phyloP scores from a whole-genome alignment of 2,329 filamentous ascomycete genomes.

The Rutstroemia sp. region DNA sequence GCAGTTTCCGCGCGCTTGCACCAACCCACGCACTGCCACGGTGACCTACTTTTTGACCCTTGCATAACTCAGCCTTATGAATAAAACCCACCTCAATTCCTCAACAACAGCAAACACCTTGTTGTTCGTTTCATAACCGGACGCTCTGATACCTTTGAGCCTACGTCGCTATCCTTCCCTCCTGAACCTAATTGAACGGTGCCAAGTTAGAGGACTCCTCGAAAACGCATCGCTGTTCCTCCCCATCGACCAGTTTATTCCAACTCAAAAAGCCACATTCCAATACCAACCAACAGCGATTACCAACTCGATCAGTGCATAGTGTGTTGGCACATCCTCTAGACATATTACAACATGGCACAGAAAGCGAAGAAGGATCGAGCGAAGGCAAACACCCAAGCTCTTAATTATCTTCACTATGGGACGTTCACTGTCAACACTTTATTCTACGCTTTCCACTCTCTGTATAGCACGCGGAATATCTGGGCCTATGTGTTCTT shows the following conservation, averaged over 20 bases:
- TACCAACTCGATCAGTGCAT: not conserved
- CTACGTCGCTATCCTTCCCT: too few relatives aligned
- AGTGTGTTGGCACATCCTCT: not conserved
- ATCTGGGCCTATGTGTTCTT: slow-evolving; percentile 63
- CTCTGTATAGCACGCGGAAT: slow-evolving; percentile 54
- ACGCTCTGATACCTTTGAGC: too few relatives aligned
- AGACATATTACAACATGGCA: slow-evolving; percentile 21
- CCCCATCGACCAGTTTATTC: not conserved
- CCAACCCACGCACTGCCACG: too few relatives aligned
- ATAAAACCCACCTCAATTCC: not conserved
- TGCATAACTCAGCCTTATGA: slow-evolving; percentile 5
- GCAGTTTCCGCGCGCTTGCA: not conserved
- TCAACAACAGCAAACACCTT: not conserved
- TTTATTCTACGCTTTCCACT: slow-evolving; percentile 67
- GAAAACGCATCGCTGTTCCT: too few relatives aligned
- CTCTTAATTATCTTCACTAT: slow-evolving; percentile 76
- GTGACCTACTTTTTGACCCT: not conserved
- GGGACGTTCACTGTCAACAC: slow-evolving; percentile 65
- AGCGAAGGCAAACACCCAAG: slow-evolving; percentile 70
- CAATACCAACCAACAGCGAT: not conserved
- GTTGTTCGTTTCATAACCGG: too few relatives aligned
- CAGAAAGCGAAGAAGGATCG: slow-evolving; percentile 38
- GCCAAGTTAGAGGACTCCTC: too few relatives aligned
- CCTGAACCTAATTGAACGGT: too few relatives aligned
- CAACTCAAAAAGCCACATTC: slow-evolving; percentile 1